These are phyloP conservation scores for Pseudophaeomoniella oleicola DNA, from an alignment of 2,329 filamentous ascomycete species.

Conservation along the genomic window DNA sequence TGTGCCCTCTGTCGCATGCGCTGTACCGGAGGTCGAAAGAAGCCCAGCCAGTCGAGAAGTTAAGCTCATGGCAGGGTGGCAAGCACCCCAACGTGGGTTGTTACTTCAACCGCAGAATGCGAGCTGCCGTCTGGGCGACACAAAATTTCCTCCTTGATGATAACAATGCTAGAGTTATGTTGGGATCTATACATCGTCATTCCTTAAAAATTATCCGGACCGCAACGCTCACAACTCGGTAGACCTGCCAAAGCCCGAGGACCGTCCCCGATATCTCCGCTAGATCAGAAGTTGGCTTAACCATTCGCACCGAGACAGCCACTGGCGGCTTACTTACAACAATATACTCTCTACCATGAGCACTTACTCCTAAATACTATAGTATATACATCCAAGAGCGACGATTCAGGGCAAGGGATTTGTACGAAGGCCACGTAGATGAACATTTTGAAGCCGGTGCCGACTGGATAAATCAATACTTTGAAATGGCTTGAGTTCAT, in stretches of 20 bases:
- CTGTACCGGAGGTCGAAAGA: conserved; percentile 26
- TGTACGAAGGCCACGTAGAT: not conserved
- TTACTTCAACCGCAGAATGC: not conserved
- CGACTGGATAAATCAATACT: too few species aligned
- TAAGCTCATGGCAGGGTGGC: conserved; percentile 39
- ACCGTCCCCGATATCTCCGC: not conserved
- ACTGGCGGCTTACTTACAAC: too few species aligned
- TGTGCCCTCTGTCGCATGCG: conserved; percentile 1
- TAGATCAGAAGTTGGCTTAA: too few species aligned
- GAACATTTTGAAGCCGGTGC: not conserved
- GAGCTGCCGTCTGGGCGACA: too few species aligned
- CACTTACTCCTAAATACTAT: too few species aligned
- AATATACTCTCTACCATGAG: too few species aligned
- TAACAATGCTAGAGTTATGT: too few species aligned
- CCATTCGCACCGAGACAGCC: too few species aligned
- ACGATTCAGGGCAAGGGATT: not conserved
- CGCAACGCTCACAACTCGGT: not conserved
- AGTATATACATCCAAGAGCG: too few species aligned
- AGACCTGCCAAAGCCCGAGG: not conserved
- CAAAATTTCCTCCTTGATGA: too few species aligned
- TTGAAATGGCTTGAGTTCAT: not conserved
- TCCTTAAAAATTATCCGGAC: not conserved
- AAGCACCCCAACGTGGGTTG: not conserved
- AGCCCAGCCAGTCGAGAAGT: conserved; percentile 38
- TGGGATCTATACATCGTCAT: too few species aligned